These are phyloP conservation scores for Coniochaeta sp. DNA, from an alignment of 2,329 filamentous ascomycete species.

Conservation along the genomic window DNA sequence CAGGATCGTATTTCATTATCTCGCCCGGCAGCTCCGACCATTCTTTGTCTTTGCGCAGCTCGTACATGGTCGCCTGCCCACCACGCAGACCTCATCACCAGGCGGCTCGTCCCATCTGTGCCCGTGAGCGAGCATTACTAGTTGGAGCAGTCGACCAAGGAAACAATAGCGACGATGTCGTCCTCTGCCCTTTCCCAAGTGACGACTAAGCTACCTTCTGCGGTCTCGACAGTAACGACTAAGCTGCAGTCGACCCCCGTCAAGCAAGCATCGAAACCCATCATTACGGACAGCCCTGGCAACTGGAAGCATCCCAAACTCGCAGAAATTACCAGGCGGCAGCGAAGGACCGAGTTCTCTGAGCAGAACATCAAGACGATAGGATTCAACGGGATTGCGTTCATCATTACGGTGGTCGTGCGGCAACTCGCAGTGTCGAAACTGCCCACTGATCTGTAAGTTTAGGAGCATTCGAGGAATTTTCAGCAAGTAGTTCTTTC, in stretches of 20 bases:
- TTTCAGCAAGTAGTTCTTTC: conserved; percentile 5
- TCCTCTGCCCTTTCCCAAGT: neutral
- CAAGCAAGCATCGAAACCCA: conserved; percentile 20
- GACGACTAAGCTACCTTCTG: neutral
- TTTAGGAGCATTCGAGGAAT: conserved; percentile 5
- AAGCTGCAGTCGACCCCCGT: conserved; percentile 20
- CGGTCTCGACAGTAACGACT: neutral
- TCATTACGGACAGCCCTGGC: conserved; percentile 53
- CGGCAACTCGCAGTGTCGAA: conserved; percentile 3
- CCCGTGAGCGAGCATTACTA: neutral
- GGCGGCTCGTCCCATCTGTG: neutral
- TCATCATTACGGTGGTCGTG: conserved; percentile 24
- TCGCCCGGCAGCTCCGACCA: neutral
- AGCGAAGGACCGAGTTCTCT: conserved; percentile 71
- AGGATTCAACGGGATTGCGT: conserved; percentile 54
- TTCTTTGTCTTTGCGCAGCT: neutral
- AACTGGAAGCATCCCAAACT: conserved; percentile 88
- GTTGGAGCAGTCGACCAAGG: neutral
- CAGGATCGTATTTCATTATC: neutral
- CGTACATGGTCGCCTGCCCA: neutral
- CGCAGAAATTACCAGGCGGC: conserved; percentile 76
- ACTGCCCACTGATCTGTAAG: conserved; percentile 31
- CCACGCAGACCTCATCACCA: neutral
- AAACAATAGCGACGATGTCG: neutral
- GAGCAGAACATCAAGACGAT: conserved; percentile 68